Evolutionary conservation across 202 grass and related monocot genomes (phyloP).

Genomic region (Dendrocalamus latiflorus): DNA sequence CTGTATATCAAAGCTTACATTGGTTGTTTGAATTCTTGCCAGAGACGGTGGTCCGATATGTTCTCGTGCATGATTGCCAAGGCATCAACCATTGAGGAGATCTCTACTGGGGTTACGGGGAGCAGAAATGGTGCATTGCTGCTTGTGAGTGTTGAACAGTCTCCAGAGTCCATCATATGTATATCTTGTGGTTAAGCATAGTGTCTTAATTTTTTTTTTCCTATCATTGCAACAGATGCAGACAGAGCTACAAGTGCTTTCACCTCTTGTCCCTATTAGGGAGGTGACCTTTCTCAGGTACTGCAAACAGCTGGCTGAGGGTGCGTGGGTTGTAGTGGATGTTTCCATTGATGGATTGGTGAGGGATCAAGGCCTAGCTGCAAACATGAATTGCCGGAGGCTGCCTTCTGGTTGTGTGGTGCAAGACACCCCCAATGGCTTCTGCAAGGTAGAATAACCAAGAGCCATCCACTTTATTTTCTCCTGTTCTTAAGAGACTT

Average conservation of each 20-base stretch:
- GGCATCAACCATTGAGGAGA: conserved; percentile 53
- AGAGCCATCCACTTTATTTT: not conserved
- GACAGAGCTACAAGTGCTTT: too few species aligned
- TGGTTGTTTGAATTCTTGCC: conserved; percentile 20
- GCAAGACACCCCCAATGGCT: too few species aligned
- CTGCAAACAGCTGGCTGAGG: too few species aligned
- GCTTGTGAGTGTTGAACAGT: conserved; percentile 62
- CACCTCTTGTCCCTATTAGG: too few species aligned
- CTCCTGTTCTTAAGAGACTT: not conserved
- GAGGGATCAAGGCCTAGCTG: too few species aligned
- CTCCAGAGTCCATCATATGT: not conserved
- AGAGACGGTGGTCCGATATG: conserved; percentile 63
- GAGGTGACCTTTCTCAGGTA: too few species aligned
- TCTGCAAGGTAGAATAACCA: conserved; percentile 56
- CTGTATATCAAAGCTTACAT: conserved; percentile 24
- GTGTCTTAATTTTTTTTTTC: conserved; percentile 7
- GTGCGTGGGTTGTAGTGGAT: too few species aligned
- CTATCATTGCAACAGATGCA: too few species aligned
- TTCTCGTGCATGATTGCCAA: conserved; percentile 85
- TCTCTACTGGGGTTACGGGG: conserved; percentile 55
- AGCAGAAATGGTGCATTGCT: conserved; percentile 84
- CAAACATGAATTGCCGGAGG: too few species aligned
- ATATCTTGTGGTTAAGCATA: not conserved
- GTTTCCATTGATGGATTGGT: too few species aligned
- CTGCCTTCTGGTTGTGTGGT: too few species aligned